Percentiles rank a stretch among this genome's conserved stretches.
Conservation (phyloP, 768 basidiomycete genomes). For the Gloeopeniophorella convolvens region DNA sequence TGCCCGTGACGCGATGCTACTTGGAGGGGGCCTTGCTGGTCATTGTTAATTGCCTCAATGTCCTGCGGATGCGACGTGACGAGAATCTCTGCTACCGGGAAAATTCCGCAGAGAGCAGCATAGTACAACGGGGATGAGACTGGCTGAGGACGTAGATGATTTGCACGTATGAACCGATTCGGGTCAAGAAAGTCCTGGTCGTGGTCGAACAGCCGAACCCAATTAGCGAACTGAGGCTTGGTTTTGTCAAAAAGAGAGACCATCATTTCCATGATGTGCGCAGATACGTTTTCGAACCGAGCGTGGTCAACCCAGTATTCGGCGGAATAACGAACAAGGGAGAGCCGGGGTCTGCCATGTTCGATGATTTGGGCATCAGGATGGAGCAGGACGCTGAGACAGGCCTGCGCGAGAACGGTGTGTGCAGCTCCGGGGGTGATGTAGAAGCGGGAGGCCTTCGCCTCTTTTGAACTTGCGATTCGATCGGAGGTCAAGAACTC, state of each 20-base stretch:
- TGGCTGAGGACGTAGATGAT: no score
- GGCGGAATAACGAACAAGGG: constrained; percentile 9
- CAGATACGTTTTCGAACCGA: constrained; percentile 5
- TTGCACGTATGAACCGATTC: not conserved
- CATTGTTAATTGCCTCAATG: no score
- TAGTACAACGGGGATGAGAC: constrained; percentile 8
- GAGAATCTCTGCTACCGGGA: not conserved
- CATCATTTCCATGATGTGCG: not conserved
- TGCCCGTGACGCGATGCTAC: no score
- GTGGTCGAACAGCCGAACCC: constrained; percentile 11
- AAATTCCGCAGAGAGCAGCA: constrained; percentile 3
- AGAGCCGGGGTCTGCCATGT: not conserved
- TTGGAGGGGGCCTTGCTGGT: no score
- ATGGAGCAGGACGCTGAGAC: constrained; percentile 10
- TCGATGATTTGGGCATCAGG: not conserved
- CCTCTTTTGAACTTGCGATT: not conserved
- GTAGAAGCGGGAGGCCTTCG: constrained; percentile 3
- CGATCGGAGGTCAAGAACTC: constrained; percentile 9
- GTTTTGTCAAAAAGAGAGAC: constrained; percentile 2
- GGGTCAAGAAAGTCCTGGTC: constrained; percentile 2
- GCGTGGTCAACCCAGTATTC: constrained; percentile 8
- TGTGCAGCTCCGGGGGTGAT: constrained; percentile 1
- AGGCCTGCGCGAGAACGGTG: constrained; percentile 2
- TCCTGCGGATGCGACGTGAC: constrained; percentile 1
- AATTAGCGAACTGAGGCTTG: constrained; percentile 7